A percentile compares a stretch with the other conserved stretches of the same genome.
phyloP scores from a whole-genome alignment of 495 filamentous ascomycete species.

The Evernia prunastri region DNA sequence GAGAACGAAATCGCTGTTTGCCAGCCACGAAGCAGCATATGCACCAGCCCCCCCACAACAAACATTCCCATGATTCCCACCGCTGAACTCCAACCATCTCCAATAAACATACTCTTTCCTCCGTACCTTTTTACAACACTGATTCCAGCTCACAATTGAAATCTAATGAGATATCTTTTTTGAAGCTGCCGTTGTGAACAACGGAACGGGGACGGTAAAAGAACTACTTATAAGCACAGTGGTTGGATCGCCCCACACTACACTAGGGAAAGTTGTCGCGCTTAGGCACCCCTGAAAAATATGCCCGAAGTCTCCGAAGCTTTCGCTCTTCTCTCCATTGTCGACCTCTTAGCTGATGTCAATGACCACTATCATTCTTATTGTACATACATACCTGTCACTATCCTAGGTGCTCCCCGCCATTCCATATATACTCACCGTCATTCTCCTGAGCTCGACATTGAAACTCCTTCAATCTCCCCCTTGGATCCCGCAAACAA shows the following conservation, averaged over 20 bases:
- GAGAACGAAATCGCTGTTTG: too few relatives aligned
- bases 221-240: not conserved
- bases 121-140: too few relatives aligned
- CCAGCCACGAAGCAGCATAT: not conserved
- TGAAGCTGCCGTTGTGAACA: not conserved
- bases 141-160: not conserved
- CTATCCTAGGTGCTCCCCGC: constrained; percentile 13
- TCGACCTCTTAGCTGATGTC: constrained; percentile 5
- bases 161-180: not conserved
- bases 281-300: not conserved
- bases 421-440: constrained; percentile 21
- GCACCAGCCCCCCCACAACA: not conserved
- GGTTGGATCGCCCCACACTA: too few relatives aligned
- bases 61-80: too few relatives aligned
- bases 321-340: not conserved
- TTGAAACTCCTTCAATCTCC: constrained; percentile 15
- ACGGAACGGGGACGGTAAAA: too few relatives aligned
- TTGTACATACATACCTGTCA: constrained; percentile 25
- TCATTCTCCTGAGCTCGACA: constrained; percentile 6
- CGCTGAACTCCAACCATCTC: too few relatives aligned
- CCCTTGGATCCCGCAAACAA: constrained; percentile 6
- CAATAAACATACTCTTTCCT: too few relatives aligned
- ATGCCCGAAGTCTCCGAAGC: not conserved
- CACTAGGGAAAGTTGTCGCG: not conserved
- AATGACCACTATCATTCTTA: constrained; percentile 10